phyloP scores from a whole-genome alignment of 192 early-diverging fungal species.

The Gryganskiella cystojenkinii region DNA sequence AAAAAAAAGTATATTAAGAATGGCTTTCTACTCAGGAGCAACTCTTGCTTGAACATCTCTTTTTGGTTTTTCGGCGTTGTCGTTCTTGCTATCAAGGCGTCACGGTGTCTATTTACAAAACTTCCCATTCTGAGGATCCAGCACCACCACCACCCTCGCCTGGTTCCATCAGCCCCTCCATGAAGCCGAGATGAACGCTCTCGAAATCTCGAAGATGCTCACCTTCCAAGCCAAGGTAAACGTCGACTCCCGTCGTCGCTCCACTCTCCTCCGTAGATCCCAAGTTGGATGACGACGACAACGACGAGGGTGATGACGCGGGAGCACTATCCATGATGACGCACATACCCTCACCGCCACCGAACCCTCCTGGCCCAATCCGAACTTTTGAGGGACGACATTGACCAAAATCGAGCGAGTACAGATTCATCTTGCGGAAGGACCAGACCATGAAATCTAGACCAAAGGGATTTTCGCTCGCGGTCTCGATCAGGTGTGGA shows the following conservation, averaged over 20 bases:
- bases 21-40: too few species aligned
- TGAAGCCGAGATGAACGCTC: conserved; percentile 43
- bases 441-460: conserved; percentile 52
- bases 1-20: too few species aligned
- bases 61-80: too few species aligned
- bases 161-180: conserved; percentile 35
- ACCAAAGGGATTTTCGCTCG: conserved; percentile 43
- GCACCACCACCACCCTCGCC: neutral
- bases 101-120: too few species aligned
- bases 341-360: conserved; percentile 51
- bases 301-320: too few species aligned
- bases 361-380: conserved; percentile 43
- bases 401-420: conserved; percentile 39
- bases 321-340: conserved; percentile 42
- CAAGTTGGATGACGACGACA: neutral
- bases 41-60: too few species aligned
- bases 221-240: conserved; percentile 40
- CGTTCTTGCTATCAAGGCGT: too few species aligned
- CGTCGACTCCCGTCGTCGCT: conserved; percentile 29
- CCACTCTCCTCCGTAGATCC: neutral
- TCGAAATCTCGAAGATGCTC: conserved; percentile 48
- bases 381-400: conserved; percentile 28
- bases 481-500: conserved; percentile 43
- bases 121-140: too few species aligned
- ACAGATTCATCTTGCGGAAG: conserved; percentile 43